phyloP scores from a whole-genome alignment of 495 filamentous ascomycete species.

The Xylaria telfairii region DNA sequence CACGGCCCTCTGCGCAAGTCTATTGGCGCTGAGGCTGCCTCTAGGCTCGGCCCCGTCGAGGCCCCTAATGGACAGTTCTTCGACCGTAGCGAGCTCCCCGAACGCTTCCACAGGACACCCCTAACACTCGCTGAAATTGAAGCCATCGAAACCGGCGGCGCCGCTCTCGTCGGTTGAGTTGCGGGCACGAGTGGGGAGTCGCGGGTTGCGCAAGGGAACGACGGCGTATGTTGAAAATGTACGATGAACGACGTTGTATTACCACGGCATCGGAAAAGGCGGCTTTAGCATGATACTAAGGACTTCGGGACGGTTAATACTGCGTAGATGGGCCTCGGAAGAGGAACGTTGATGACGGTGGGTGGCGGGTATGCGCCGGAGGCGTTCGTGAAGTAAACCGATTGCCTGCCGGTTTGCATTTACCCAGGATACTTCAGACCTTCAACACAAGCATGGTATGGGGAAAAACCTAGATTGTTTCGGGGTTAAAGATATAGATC shows the following conservation, averaged over 20 bases:
- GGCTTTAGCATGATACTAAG: slow-evolving; percentile 15
- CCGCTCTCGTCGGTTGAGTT: slow-evolving; percentile 52
- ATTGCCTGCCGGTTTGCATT: background rate
- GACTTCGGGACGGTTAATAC: background rate
- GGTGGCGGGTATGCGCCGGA: background rate
- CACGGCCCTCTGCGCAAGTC: slow-evolving; percentile 82
- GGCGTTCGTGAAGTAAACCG: background rate
- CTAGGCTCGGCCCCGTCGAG: slow-evolving; percentile 71
- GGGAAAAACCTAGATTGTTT: slow-evolving; percentile 14
- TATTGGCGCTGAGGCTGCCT: slow-evolving; percentile 62
- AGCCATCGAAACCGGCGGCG: slow-evolving; percentile 90
- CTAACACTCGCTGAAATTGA: slow-evolving; percentile 88
- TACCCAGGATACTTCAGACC: background rate
- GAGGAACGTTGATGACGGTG: background rate
- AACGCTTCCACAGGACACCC: slow-evolving; percentile 75
- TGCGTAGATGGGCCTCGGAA: slow-evolving; percentile 7
- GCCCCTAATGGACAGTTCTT: slow-evolving; percentile 79
- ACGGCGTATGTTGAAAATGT: slow-evolving; percentile 21
- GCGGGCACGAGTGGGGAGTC: background rate
- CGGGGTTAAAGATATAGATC: background rate
- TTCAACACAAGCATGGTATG: slow-evolving; percentile 1
- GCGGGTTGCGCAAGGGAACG: slow-evolving; percentile 4
- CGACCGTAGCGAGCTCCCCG: slow-evolving; percentile 86
- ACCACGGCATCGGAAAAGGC: slow-evolving; percentile 18
- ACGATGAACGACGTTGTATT: slow-evolving; percentile 26